Evolutionary conservation across 805 yeast genomes (phyloP).

Genomic region (Ogataea salicorniae): DNA sequence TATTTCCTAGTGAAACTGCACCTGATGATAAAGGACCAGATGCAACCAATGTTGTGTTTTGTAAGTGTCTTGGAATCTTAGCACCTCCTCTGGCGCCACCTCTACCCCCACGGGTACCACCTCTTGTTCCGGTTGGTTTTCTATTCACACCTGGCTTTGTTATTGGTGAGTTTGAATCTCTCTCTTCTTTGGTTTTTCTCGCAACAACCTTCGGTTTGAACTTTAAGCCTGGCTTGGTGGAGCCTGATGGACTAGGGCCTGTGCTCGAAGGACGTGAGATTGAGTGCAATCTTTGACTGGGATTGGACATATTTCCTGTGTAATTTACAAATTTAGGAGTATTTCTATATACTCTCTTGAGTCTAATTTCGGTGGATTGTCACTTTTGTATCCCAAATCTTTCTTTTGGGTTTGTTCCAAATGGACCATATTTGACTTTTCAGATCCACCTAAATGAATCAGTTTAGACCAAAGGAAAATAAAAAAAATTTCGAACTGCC

Average conservation of each 20-base stretch:
- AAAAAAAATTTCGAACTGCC: too few relatives aligned
- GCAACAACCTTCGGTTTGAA: conserved; percentile 88
- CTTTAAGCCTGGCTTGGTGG: conserved; percentile 50
- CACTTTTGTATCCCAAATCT: too few relatives aligned
- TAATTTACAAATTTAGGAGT: not conserved
- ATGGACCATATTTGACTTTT: too few relatives aligned
- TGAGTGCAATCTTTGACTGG: conserved; percentile 33
- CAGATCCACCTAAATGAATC: too few relatives aligned
- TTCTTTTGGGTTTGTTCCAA: too few relatives aligned
- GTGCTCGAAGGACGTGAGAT: conserved; percentile 28
- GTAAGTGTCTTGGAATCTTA: conserved; percentile 32
- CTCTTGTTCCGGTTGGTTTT: conserved; percentile 16
- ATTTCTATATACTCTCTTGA: too few relatives aligned
- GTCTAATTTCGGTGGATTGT: too few relatives aligned
- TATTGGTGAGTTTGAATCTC: conserved; percentile 68
- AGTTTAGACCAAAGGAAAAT: too few relatives aligned
- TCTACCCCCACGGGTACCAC: conserved; percentile 31
- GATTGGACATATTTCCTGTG: conserved; percentile 12
- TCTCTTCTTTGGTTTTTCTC: conserved; percentile 75
- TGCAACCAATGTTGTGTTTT: conserved; percentile 58
- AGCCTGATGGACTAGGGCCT: conserved; percentile 7
- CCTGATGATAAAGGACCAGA: conserved; percentile 75
- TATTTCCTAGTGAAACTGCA: conserved; percentile 40
- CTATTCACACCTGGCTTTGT: conserved; percentile 32
- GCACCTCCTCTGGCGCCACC: conserved; percentile 7